Conservation (phyloP, 1,284 basidiomycete genomes). For the Coniferiporia weirii region DNA sequence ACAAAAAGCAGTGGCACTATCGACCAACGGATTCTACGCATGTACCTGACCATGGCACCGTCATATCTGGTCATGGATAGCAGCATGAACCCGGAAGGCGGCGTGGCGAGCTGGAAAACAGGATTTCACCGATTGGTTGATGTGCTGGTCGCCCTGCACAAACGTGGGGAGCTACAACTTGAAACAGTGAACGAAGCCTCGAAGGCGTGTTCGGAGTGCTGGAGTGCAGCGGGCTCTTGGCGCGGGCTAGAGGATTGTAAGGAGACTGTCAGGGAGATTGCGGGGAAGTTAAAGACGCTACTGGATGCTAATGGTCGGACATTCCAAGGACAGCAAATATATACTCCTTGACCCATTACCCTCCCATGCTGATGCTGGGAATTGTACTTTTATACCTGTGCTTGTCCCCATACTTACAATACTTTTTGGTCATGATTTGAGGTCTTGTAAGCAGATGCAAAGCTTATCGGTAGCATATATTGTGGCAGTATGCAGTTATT, state of each 20-base stretch:
- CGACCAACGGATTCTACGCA: slow-evolving; percentile 59
- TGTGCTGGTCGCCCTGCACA: slow-evolving; percentile 61
- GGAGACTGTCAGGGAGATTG: slow-evolving; percentile 53
- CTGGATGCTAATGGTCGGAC: slow-evolving; percentile 64
- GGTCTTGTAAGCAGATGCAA: too few relatives aligned
- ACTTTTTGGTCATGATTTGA: too few relatives aligned
- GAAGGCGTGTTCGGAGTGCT: slow-evolving; percentile 77
- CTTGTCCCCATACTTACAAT: neutral
- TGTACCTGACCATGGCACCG: slow-evolving; percentile 61
- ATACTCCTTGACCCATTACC: slow-evolving; percentile 40
- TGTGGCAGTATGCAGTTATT: too few relatives aligned
- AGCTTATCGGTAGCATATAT: too few relatives aligned
- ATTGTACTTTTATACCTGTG: neutral
- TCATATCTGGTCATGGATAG: slow-evolving; percentile 72
- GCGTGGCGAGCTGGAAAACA: slow-evolving; percentile 54
- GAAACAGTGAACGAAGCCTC: slow-evolving; percentile 68
- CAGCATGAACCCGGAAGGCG: slow-evolving; percentile 53
- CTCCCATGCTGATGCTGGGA: neutral
- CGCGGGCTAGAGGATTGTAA: slow-evolving; percentile 55
- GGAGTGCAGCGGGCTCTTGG: slow-evolving; percentile 67
- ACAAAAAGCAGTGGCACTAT: slow-evolving; percentile 42
- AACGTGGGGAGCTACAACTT: slow-evolving; percentile 56
- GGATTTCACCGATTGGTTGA: slow-evolving; percentile 68
- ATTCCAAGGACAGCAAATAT: slow-evolving; percentile 58
- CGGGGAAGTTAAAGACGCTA: slow-evolving; percentile 55